Evolutionary conservation across 2,329 filamentous ascomycete genomes (phyloP).

Genomic region (Aspergillus sp.): DNA sequence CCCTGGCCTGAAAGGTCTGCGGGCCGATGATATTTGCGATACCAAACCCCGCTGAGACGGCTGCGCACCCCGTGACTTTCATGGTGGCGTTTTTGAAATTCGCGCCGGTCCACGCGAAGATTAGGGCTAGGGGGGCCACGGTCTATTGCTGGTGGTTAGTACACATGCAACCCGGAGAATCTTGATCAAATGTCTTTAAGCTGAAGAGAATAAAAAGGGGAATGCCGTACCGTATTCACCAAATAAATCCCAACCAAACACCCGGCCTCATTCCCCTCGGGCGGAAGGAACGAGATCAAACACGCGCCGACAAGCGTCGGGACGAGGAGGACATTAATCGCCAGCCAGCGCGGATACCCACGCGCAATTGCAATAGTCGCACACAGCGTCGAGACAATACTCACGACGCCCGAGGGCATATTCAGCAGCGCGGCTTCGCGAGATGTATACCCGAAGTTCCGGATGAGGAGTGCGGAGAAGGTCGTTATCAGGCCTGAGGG

Average conservation of each 20-base stretch:
- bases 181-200: too few relatives aligned
- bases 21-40: conserved; percentile 42
- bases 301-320: conserved; percentile 51
- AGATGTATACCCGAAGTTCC: conserved; percentile 48
- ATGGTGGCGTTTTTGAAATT: conserved; percentile 56
- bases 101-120: conserved; percentile 50
- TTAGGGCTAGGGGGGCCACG: conserved; percentile 47
- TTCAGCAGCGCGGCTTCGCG: conserved; percentile 50
- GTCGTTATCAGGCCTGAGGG: conserved; percentile 52
- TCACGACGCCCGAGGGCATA: conserved; percentile 50
- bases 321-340: conserved; percentile 49
- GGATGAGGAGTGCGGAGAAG: conserved; percentile 49
- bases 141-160: conserved; percentile 33
- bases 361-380: conserved; percentile 45
- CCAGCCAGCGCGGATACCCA: conserved; percentile 45
- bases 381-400: conserved; percentile 44
- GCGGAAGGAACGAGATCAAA: conserved; percentile 42
- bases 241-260: conserved; percentile 51
- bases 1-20: conserved; percentile 49
- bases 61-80: conserved; percentile 47
- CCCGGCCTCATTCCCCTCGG: conserved; percentile 43
- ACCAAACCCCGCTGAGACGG: conserved; percentile 50
- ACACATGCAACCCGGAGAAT: too few relatives aligned
- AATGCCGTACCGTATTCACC: conserved; percentile 29
- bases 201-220: too few relatives aligned